phyloP scores from a whole-genome alignment of 352 stramenopile species.

The Phytopythium sindhum region DNA sequence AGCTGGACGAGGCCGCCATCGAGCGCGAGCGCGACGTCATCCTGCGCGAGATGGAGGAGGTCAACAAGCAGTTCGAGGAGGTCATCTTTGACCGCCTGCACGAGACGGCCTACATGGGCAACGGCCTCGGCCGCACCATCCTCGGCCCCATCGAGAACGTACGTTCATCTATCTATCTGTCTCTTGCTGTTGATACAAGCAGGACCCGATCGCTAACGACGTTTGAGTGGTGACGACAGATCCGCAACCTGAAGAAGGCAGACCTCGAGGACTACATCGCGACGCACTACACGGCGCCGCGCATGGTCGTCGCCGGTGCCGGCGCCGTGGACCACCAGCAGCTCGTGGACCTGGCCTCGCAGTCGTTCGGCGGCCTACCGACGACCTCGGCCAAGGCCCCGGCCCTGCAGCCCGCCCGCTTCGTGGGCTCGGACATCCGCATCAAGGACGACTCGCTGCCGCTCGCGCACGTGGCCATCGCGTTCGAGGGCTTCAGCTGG shows the following conservation, averaged over 20 bases:
- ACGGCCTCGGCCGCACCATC: constrained; percentile 98
- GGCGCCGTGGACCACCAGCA: constrained; percentile 96
- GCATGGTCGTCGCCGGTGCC: constrained; percentile 98
- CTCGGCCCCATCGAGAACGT: constrained; percentile 99
- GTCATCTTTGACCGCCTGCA: constrained; percentile 99
- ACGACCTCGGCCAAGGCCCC: constrained; percentile 64
- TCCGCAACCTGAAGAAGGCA: constrained; percentile 90
- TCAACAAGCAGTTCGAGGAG: constrained; percentile 98
- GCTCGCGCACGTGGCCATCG: constrained; percentile 95
- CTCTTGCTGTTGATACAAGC: not conserved
- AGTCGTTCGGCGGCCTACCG: constrained; percentile 96
- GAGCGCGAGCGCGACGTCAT: constrained; percentile 98
- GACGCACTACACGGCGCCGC: constrained; percentile 99
- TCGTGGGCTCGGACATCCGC: constrained; percentile 90
- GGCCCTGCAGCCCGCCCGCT: constrained; percentile 76
- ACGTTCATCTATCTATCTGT: constrained; percentile 23
- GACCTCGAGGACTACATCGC: constrained; percentile 98
- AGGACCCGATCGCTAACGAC: constrained; percentile 2
- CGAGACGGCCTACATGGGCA: constrained; percentile 97
- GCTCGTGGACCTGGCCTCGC: constrained; percentile 95
- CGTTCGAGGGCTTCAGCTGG: constrained; percentile 98
- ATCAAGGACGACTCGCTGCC: constrained; percentile 88
- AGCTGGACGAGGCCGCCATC: constrained; percentile 95
- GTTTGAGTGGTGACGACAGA: constrained; percentile 29
- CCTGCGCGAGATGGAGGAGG: constrained; percentile 98